phyloP scores from a whole-genome alignment of 371 early-diverging fungal genomes.

The Apophysomyces elegans region DNA sequence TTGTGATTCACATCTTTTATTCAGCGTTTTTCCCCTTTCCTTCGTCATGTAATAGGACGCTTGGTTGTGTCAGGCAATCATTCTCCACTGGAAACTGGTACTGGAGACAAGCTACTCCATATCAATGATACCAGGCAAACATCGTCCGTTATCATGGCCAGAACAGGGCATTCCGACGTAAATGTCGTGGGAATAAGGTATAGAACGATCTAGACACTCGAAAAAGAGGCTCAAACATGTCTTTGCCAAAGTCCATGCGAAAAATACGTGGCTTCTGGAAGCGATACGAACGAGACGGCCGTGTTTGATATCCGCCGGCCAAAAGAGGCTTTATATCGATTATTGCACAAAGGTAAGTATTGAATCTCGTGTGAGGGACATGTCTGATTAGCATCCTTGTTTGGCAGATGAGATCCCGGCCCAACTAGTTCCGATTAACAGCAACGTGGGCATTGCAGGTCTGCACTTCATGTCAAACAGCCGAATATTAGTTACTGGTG shows the following conservation, averaged over 20 bases:
- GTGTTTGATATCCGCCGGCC: slow-evolving; percentile 40
- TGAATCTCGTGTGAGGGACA: neutral
- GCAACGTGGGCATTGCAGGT: slow-evolving; percentile 44
- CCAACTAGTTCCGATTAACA: slow-evolving; percentile 17
- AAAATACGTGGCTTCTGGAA: slow-evolving; percentile 42
- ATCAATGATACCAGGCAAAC: slow-evolving; percentile 30
- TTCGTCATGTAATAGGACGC: slow-evolving; percentile 12
- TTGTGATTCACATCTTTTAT: neutral
- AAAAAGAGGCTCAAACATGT: neutral
- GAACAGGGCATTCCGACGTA: slow-evolving; percentile 42
- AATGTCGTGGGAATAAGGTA: slow-evolving; percentile 46
- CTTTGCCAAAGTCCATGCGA: slow-evolving; percentile 37
- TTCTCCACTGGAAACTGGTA: slow-evolving; percentile 24
- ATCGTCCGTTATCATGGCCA: slow-evolving; percentile 21
- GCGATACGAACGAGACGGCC: slow-evolving; percentile 38
- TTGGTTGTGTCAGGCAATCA: slow-evolving; percentile 41
- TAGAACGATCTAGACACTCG: neutral
- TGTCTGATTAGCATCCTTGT: neutral
- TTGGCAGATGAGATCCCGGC: slow-evolving; percentile 5
- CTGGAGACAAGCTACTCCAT: slow-evolving; percentile 40
- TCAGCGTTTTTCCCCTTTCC: neutral
- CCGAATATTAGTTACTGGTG: slow-evolving; percentile 39
- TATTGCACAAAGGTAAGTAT: slow-evolving; percentile 38
- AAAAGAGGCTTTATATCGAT: slow-evolving; percentile 19
- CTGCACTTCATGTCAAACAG: slow-evolving; percentile 44